A percentile compares a stretch with the other conserved stretches of the same genome.
phyloP scores from a whole-genome alignment of 2,329 filamentous ascomycete genomes.

The Arthrobotrys iridis region DNA sequence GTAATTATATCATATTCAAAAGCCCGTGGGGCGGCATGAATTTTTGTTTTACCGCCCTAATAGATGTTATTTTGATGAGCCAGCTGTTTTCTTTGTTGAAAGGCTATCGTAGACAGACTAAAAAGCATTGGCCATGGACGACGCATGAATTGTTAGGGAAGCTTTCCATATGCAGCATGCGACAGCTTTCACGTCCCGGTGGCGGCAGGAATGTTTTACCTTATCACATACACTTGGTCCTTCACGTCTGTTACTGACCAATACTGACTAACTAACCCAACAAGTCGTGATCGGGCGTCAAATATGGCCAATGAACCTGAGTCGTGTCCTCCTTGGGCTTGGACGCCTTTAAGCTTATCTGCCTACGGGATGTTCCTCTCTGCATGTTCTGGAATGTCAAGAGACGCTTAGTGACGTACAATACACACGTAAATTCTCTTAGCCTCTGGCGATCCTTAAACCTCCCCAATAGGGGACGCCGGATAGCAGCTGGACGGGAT shows the following conservation, averaged over 20 bases:
- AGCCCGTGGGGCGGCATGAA: not conserved
- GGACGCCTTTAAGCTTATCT: constrained; percentile 15
- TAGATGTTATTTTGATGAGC: constrained; percentile 16
- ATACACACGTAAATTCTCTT: not conserved
- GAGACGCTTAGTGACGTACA: constrained; percentile 34
- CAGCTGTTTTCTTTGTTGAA: not conserved
- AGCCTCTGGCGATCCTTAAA: not conserved
- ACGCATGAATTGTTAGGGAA: not conserved
- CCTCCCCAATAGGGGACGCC: not conserved
- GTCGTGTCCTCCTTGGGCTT: not conserved
- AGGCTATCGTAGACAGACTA: not conserved
- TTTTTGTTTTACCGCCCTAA: constrained; percentile 5
- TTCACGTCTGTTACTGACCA: constrained; percentile 1
- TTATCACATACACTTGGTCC: constrained; percentile 5
- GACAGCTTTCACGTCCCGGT: constrained; percentile 13
- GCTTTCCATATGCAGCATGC: constrained; percentile 10
- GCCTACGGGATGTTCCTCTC: not conserved
- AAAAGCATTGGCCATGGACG: constrained; percentile 3
- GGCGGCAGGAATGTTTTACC: constrained; percentile 11
- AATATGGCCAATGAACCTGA: constrained; percentile 1
- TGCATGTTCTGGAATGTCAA: constrained; percentile 49
- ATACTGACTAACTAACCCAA: not conserved
- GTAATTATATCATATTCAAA: not conserved
- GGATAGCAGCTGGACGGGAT: not conserved
- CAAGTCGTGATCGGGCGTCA: constrained; percentile 19